Evolutionary conservation across 192 early-diverging fungal genomes (phyloP), one percentile per base, ranked within the genome.

Genomic region (Gaertneriomyces semiglobifer): DNA sequence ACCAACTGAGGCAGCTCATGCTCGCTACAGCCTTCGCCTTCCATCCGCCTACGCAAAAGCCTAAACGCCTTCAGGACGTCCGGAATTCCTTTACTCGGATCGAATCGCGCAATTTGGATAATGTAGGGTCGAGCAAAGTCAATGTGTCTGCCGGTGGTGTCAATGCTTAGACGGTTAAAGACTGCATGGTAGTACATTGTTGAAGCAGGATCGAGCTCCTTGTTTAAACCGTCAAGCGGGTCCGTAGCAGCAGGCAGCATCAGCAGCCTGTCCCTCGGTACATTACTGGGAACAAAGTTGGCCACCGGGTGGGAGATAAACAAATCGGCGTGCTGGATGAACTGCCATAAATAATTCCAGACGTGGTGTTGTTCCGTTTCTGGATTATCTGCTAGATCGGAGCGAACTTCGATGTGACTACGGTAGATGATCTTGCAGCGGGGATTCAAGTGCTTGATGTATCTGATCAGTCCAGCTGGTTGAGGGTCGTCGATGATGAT

Each of bases 401-500:
- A 66, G 40, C 14, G 53, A 74, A 68, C 55, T 74, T 93, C 90
- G 62, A 93, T 93, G 73, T 93, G 91, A 63, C 86, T 89, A 55
- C 91, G 84, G 79, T 85, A 93, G 52, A 93, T 85, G 54, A 93
- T 80, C 44, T 86, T 85, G 52, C 83, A 84, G 4, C 63, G 63
- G 4, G 88, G 88, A 51, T 89, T 86, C 66, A 86, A 73, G 63
- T 78, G 73, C 59, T 88, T 88, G 73, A 93, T 90, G 48, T 80
- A 73, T 46, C 90, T 89, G 65, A 93, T 90, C 47, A 93, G 87
- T 40, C 87, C 90, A n/a, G 74, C 83, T 12, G 63, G 74, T 78
- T 92, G 90, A 46, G 90, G 90, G 56, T 93, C 91, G 44, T 93
- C 91, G 76, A 93, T 93, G 46, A 93, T 78, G 72, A 92, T 90